Evolutionary conservation across 805 yeast species (phyloP).

Genomic region (Candida oleophila): DNA sequence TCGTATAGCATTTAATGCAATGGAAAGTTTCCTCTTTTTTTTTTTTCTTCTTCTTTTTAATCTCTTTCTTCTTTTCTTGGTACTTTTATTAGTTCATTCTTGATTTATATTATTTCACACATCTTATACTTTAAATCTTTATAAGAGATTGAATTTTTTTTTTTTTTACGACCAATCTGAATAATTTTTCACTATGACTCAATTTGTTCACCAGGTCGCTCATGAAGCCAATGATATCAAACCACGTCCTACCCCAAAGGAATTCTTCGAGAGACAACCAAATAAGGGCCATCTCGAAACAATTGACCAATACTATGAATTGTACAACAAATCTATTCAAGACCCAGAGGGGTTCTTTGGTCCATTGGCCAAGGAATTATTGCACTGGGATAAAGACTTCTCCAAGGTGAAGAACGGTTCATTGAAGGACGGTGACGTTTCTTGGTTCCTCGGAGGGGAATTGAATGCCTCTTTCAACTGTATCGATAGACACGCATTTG

Average conservation of each 20-base stretch:
- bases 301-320: constrained; percentile 63
- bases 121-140: neutral
- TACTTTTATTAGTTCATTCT: neutral
- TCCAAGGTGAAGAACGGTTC: constrained; percentile 63
- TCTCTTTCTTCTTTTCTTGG: neutral
- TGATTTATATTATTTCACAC: neutral
- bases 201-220: constrained; percentile 44
- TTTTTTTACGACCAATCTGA: neutral
- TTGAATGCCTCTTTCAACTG: constrained; percentile 78
- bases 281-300: constrained; percentile 56
- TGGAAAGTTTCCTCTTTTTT: neutral
- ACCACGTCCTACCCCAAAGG: constrained; percentile 52
- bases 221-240: constrained; percentile 59
- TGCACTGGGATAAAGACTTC: constrained; percentile 81
- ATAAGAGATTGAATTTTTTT: neutral
- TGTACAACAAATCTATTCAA: constrained; percentile 73
- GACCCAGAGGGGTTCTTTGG: constrained; percentile 84
- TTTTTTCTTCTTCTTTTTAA: neutral
- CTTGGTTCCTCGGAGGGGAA: constrained; percentile 81
- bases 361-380: constrained; percentile 65
- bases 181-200: constrained; percentile 1
- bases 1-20: neutral
- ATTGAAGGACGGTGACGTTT: constrained; percentile 51
- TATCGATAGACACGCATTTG: constrained; percentile 78
- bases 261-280: constrained; percentile 60